Base-by-base conservation (phyloP, 805 yeast species). In the Saccharomyces cerevisiae region DNA sequence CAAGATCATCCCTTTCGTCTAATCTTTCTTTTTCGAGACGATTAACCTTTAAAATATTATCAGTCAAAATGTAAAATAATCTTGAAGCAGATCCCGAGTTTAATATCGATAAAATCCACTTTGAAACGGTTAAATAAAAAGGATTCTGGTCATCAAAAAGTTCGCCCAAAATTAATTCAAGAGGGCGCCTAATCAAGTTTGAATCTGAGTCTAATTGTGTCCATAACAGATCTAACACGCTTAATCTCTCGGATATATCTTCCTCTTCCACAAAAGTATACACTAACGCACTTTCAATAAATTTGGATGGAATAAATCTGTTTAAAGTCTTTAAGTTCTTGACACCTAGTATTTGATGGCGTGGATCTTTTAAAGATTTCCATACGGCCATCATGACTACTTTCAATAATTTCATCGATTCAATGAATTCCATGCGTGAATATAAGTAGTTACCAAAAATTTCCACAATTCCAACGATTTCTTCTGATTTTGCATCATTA, bases 271-370 rank as follows among this genome's bases (percentile, higher is more conserved):
- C 62, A 30, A 88, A 76, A 49, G 82, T 74, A 1, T 79, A 73
- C 0, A 88, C 73, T 2, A 91, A 58, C 0, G 89, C 86, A 1
- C 96, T 92, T 61, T 90, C 96, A 27, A 90, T 77, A 56, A 79
- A 78, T 49, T 78, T 70, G 1, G 77, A 62, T 13, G 81, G 80
- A 27, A 79, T 75, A 21, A 76, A 71, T n/a, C 77, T 67, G 43
- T 82, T 84, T 51, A 92, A 69, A 5, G 76, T 73, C 75, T 87
- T 84, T 1, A 91, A 73, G 24, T 80, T 74, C 51, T 79, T 80
- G 0, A 86, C 87, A 0, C 86, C 77, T 61, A 87, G 95, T 1
- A 85, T 84, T 62, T 89, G 96, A 54, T 55, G 77, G 75, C 49
- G 71, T 70, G 78, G 73, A 9, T 77, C 76, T 36, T 72, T 62